Evolutionary conservation across 495 filamentous ascomycete species (phyloP).

Genomic region (Schizothecium vesticola): DNA sequence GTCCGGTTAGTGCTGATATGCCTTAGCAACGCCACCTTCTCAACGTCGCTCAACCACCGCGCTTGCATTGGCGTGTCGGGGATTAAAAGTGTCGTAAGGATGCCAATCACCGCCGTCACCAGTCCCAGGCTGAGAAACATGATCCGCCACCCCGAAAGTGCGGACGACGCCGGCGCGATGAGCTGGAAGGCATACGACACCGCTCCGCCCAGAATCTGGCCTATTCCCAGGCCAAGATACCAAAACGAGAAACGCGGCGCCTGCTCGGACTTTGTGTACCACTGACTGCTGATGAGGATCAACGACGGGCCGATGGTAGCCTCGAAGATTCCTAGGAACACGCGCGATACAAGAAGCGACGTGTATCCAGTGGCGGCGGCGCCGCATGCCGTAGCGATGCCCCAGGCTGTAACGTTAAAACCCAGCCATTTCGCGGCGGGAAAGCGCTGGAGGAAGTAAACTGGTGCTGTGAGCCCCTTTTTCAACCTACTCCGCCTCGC

Average conservation of each 20-base stretch:
- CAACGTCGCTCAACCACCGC: conserved; percentile 42
- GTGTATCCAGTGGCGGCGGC: conserved; percentile 32
- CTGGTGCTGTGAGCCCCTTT: conserved; percentile 17
- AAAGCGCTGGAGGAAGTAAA: conserved; percentile 44
- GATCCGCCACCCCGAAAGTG: conserved; percentile 53
- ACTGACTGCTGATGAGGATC: conserved; percentile 48
- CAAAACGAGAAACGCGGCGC: conserved; percentile 59
- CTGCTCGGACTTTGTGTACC: conserved; percentile 60
- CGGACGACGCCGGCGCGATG: conserved; percentile 27
- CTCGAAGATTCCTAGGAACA: conserved; percentile 59
- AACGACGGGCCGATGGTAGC: conserved; percentile 57
- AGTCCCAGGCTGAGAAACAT: conserved; percentile 57
- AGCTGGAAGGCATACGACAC: conserved; percentile 60
- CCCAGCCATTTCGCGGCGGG: conserved; percentile 52
- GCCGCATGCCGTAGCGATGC: conserved; percentile 33
- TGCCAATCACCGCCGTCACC: conserved; percentile 48
- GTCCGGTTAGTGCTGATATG: conserved; percentile 38
- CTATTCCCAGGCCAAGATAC: conserved; percentile 57
- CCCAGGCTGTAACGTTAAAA: conserved; percentile 49
- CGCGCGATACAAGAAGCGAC: conserved; percentile 40
- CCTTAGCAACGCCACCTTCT: conserved; percentile 42
- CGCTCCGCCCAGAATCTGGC: conserved; percentile 58
- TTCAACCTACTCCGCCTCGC: no score
- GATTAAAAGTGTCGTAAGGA: conserved; percentile 40
- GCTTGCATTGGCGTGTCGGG: conserved; percentile 52